phyloP scores from a whole-genome alignment of 208 protist genomes.

The Trypanosoma mega region DNA sequence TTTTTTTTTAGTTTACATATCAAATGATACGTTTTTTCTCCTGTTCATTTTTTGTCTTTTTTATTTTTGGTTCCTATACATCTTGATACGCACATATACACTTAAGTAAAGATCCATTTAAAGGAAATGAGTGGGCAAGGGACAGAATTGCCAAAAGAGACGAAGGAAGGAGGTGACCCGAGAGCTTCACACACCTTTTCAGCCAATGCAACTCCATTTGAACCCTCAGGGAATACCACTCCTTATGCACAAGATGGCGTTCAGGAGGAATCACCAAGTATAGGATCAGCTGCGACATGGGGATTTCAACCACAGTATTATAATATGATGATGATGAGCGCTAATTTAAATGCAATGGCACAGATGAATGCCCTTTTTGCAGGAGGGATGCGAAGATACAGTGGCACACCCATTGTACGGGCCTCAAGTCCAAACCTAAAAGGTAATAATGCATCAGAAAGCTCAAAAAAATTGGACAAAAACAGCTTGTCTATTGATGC shows the following conservation, averaged over 20 bases:
- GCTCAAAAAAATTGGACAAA: constrained; percentile 18
- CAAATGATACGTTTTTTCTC: no score
- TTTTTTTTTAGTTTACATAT: no score
- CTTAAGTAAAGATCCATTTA: no score
- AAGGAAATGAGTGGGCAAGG: constrained; percentile 7
- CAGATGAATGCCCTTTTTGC: constrained; percentile 8
- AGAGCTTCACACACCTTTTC: constrained; percentile 29
- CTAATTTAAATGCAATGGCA: constrained; percentile 9
- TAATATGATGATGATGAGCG: constrained; percentile 14
- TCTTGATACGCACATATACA: no score
- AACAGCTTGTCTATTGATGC: constrained; percentile 23
- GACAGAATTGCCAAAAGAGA: constrained; percentile 3
- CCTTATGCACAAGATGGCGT: not conserved
- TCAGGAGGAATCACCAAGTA: constrained; percentile 1
- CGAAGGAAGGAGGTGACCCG: constrained; percentile 8
- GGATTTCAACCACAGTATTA: constrained; percentile 5
- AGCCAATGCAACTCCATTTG: constrained; percentile 33
- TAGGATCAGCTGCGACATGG: constrained; percentile 8
- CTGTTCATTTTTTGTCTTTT: no score
- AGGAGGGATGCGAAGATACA: constrained; percentile 16
- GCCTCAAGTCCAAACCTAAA: constrained; percentile 17
- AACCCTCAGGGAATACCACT: constrained; percentile 13
- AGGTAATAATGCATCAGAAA: constrained; percentile 2
- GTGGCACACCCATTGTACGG: constrained; percentile 21
- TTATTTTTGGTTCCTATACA: no score